Evolutionary conservation across 495 filamentous ascomycete genomes (phyloP).

Genomic region (Aspergillus sclerotioniger): DNA sequence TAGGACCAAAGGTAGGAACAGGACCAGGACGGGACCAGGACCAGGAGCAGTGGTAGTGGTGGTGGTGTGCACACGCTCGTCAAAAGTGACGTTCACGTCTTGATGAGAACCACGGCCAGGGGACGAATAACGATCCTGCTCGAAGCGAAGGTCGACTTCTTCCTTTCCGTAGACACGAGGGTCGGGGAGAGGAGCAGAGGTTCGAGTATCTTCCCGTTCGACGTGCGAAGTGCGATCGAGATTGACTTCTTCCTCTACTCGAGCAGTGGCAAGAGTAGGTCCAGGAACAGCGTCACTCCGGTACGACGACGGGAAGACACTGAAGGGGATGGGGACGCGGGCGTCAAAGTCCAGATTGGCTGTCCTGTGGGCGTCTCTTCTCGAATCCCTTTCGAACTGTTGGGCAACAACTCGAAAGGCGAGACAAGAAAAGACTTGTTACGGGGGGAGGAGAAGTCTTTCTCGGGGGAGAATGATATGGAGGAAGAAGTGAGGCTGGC

Average conservation of each 20-base stretch:
- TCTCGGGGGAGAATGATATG: constrained; percentile 27
- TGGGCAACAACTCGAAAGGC: constrained; percentile 76
- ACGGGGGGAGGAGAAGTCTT: constrained; percentile 43
- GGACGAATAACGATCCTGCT: constrained; percentile 48
- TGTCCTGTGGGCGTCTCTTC: constrained; percentile 80
- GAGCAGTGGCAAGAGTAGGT: constrained; percentile 62
- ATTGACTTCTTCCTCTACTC: constrained; percentile 87
- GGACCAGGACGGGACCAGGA: not conserved
- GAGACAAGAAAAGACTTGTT: constrained; percentile 82
- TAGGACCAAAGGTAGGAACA: constrained; percentile 18
- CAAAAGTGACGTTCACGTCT: constrained; percentile 40
- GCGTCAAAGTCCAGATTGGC: constrained; percentile 99
- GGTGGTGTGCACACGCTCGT: constrained; percentile 18
- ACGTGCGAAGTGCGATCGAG: constrained; percentile 72
- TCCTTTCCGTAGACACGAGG: constrained; percentile 71
- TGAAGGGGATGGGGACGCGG: constrained; percentile 97
- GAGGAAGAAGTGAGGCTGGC: constrained; percentile 21
- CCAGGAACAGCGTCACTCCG: constrained; percentile 83
- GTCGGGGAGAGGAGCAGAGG: constrained; percentile 65
- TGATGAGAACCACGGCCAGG: constrained; percentile 26
- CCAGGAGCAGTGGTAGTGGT: not conserved
- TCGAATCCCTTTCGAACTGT: constrained; percentile 90
- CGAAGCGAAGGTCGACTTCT: constrained; percentile 72
- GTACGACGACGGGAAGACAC: constrained; percentile 99
- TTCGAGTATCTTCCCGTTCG: constrained; percentile 90